phyloP scores from a whole-genome alignment of 305 asterid species.

The Rubia balearica region DNA sequence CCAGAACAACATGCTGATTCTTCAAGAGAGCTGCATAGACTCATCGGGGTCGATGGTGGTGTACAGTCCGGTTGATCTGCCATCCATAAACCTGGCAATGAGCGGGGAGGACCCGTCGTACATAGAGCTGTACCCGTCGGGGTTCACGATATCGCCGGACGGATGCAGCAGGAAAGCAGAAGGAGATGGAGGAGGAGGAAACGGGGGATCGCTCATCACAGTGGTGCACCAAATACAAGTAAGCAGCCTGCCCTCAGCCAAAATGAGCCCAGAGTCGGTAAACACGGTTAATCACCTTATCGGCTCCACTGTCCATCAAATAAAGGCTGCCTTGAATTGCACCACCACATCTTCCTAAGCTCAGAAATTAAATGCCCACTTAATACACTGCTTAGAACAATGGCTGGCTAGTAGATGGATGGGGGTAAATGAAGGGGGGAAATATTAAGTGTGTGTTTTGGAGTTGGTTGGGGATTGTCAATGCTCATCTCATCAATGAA shows the following conservation, averaged over 20 bases:
- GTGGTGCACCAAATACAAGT: slow-evolving; percentile 73
- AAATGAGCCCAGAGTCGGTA: slow-evolving; percentile 84
- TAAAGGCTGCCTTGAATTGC: slow-evolving; percentile 75
- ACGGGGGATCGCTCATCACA: slow-evolving; percentile 64
- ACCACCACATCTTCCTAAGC: slow-evolving; percentile 18
- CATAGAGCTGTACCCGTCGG: slow-evolving; percentile 71
- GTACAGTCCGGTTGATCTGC: slow-evolving; percentile 71
- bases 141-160: slow-evolving; percentile 74
- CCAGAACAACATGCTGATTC: slow-evolving; percentile 84
- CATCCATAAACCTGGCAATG: slow-evolving; percentile 78
- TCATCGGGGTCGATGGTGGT: slow-evolving; percentile 72
- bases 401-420: slow-evolving; percentile 7
- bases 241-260: slow-evolving; percentile 62
- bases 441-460: neutral
- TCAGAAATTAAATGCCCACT: neutral
- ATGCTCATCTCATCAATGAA: slow-evolving; percentile 40
- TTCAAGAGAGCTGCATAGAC: slow-evolving; percentile 95
- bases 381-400: neutral
- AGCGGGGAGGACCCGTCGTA: slow-evolving; percentile 82
- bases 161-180: slow-evolving; percentile 27
- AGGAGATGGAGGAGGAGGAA: slow-evolving; percentile 24
- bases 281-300: slow-evolving; percentile 74
- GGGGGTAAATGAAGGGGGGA: slow-evolving; percentile 22
- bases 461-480: slow-evolving; percentile 51
- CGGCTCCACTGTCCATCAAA: slow-evolving; percentile 71